Evolutionary conservation across 1,139 yeast genomes (phyloP).

Genomic region (Taphrina pruni): DNA sequence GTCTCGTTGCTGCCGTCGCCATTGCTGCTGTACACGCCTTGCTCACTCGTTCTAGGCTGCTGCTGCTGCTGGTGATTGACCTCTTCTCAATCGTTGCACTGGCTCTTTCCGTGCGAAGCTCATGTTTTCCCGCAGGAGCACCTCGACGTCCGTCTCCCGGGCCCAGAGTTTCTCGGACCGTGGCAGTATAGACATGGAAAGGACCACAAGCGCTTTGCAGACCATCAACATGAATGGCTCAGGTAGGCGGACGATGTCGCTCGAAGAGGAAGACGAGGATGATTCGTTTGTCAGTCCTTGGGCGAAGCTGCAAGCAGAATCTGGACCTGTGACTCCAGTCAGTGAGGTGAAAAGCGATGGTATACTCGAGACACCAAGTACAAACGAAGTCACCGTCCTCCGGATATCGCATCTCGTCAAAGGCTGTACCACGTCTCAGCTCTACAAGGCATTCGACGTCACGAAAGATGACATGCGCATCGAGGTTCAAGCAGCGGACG

Average conservation of each 20-base stretch:
- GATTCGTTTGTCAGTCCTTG: slow-evolving; percentile 5
- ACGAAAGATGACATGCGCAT: slow-evolving; percentile 30
- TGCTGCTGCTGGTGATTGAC: neutral
- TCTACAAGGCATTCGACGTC: slow-evolving; percentile 37
- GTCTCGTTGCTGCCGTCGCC: too few relatives aligned
- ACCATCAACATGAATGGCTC: slow-evolving; percentile 11
- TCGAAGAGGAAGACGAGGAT: slow-evolving; percentile 25
- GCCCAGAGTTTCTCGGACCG: slow-evolving; percentile 30
- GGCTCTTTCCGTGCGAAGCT: neutral
- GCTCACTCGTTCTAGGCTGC: neutral
- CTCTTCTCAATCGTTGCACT: neutral
- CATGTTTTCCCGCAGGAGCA: slow-evolving; percentile 25
- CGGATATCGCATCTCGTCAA: slow-evolving; percentile 31
- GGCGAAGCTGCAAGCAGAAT: slow-evolving; percentile 3
- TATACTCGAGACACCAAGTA: neutral
- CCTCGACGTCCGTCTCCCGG: slow-evolving; percentile 22
- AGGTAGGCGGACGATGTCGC: slow-evolving; percentile 24
- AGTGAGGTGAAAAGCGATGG: slow-evolving; percentile 6
- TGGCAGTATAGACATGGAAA: slow-evolving; percentile 15
- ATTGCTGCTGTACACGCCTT: too few relatives aligned
- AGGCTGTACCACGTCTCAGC: slow-evolving; percentile 23
- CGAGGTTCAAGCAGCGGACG: slow-evolving; percentile 29
- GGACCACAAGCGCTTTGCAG: slow-evolving; percentile 21
- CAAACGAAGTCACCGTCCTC: slow-evolving; percentile 27
- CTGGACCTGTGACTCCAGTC: slow-evolving; percentile 20